Base-by-base conservation (phyloP, 2,329 filamentous ascomycete species). In the Pseudophaeomoniella oleicola region DNA sequence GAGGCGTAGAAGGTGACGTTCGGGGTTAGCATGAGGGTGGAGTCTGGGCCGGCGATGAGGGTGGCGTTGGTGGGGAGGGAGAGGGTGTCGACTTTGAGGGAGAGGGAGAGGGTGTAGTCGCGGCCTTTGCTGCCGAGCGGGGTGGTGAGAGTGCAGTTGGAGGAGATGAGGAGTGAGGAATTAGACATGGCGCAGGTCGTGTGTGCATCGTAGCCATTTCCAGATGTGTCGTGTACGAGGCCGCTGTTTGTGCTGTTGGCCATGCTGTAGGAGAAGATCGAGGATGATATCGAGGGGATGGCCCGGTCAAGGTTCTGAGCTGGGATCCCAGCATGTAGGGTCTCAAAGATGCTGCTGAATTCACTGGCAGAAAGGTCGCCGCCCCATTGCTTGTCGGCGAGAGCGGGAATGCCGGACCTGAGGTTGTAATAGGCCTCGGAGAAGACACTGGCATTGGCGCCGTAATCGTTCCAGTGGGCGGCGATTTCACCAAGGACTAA, bases 381-480 rank as follows among this genome's bases (percentile, higher is more conserved):
- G 11, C 64, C 61, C 68, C 69, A 72, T 40, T 69, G 63, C 44
- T 69, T 69, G 39, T 71, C 64, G 0, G 57, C 67, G 11, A 72
- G 51, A 0, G 66, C 63, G 0, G 69, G 65, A 13, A 72, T 60
- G 0, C 64, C 64, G n/a, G 64, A 52, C 2, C 62, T 55, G 51
- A 67, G 65, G 1, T 66, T 57, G 41, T 69, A 69, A 42, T 68
- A 72, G 0, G 64, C 59, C 45, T 72, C 69, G 2, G 64, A 58
- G 39, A 66, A 66, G 0, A 64, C 64, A 0, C 62, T 62, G 3
- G 67, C 62, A 41, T 71, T 70, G 0, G 62, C 54, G 1, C 69
- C 69, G 35, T 65, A 69, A 42, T 73, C 69, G 39, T 71, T 72
- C 69, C 69, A 72, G 3, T 67, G 49, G 1, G 69, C 62, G 3